Evolutionary conservation across 2,329 filamentous ascomycete genomes (phyloP).

Genomic region (Hypoxylon sp.): DNA sequence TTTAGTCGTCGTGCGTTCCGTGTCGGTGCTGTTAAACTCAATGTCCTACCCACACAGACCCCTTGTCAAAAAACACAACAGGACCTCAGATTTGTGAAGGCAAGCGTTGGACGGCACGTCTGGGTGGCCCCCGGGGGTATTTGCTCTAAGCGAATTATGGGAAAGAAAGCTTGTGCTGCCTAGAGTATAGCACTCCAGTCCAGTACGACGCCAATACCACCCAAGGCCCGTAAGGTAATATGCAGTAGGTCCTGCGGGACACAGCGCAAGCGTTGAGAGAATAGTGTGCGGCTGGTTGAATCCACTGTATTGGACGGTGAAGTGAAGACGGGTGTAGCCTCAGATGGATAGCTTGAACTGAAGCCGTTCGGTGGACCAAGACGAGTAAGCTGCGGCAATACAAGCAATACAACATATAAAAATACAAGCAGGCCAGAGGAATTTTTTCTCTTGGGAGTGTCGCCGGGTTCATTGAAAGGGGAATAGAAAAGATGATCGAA

Average conservation of each 20-base stretch:
- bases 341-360: slow-evolving; percentile 26
- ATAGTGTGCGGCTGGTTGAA: slow-evolving; percentile 35
- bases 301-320: slow-evolving; percentile 37
- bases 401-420: slow-evolving; percentile 18
- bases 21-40: slow-evolving; percentile 34
- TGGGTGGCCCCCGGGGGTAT: slow-evolving; percentile 21
- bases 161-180: slow-evolving; percentile 32
- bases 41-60: slow-evolving; percentile 38
- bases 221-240: slow-evolving; percentile 36
- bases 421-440: slow-evolving; percentile 11
- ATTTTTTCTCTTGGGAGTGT: slow-evolving; percentile 4
- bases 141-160: slow-evolving; percentile 34
- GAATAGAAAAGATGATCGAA: slow-evolving; percentile 24
- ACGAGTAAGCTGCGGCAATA: slow-evolving; percentile 32
- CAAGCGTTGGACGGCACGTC: slow-evolving; percentile 29
- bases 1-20: slow-evolving; percentile 40
- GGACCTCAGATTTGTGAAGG: slow-evolving; percentile 28
- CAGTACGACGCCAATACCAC: slow-evolving; percentile 35
- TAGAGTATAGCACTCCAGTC: slow-evolving; percentile 29
- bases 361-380: slow-evolving; percentile 25
- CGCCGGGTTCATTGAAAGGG: slow-evolving; percentile 11
- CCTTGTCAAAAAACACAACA: slow-evolving; percentile 37
- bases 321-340: slow-evolving; percentile 33
- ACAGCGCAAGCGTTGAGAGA: slow-evolving; percentile 30
- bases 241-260: slow-evolving; percentile 36